Conservation (phyloP, 192 early-diverging fungal genomes). For the Backusella parvicylindrica region DNA sequence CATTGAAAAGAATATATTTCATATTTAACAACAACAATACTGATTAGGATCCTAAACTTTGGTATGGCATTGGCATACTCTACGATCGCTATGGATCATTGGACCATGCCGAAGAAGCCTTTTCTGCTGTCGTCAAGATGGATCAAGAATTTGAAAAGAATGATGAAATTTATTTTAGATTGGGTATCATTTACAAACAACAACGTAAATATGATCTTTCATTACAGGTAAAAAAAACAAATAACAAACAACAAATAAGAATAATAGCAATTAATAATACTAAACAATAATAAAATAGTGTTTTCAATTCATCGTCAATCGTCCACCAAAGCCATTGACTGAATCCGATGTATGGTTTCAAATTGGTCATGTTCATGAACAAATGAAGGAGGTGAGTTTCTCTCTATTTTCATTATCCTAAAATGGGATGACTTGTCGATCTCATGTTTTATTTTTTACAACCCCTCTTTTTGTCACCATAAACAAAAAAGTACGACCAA, state of each 20-base stretch:
- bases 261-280: not conserved
- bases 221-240: slow-evolving; percentile 47
- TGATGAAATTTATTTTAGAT: slow-evolving; percentile 96
- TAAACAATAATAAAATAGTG: slow-evolving; percentile 62
- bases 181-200: slow-evolving; percentile 98
- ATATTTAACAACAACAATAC: not conserved
- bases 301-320: slow-evolving; percentile 84
- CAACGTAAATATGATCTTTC: slow-evolving; percentile 75
- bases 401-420: slow-evolving; percentile 25
- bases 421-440: not conserved
- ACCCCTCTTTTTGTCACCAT: not conserved
- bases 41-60: slow-evolving; percentile 97
- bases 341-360: slow-evolving; percentile 99
- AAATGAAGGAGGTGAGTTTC: slow-evolving; percentile 76
- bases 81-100: slow-evolving; percentile 97
- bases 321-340: slow-evolving; percentile 91
- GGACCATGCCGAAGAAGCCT: slow-evolving; percentile 97
- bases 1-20: not conserved
- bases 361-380: slow-evolving; percentile 96
- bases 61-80: slow-evolving; percentile 98
- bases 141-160: slow-evolving; percentile 97
- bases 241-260: not conserved
- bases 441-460: slow-evolving; percentile 4
- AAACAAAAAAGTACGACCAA: slow-evolving; percentile 38
- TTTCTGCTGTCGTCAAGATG: slow-evolving; percentile 90